Base-by-base conservation (phyloP, 345 rosid genomes). In the Alliaria petiolata region DNA sequence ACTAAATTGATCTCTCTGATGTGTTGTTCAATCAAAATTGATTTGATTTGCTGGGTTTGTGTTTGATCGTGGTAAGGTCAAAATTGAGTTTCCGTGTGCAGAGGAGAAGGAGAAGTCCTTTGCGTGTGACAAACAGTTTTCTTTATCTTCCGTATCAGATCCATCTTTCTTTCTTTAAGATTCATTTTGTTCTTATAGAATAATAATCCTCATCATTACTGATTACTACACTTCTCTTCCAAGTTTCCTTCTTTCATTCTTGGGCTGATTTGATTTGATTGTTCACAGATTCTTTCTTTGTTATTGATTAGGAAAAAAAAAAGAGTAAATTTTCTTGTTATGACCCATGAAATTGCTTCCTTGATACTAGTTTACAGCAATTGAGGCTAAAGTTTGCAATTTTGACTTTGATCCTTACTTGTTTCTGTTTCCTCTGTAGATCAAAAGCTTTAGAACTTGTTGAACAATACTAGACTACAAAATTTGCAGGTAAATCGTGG, bases 361-460 rank as follows among this genome's bases (percentile, higher is more conserved):
- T 59, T 57, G 38, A n/a, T 31, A 15, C 39, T 33, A n/a, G 19
- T 54, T 54, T 43, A 49, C 13, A 49, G 5, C 28, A 49, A 20
- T 22, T 42, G 57, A 22, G 36, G 15, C n/a, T 17, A 26, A 34
- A 30, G n/a, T 45, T 58, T 45, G 49, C 25, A 31, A 59, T 59
- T 47, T 35, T 72, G 56, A 22, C 7, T 65, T 13, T 50, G 67
- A 60, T 67, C 44, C 44, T 51, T 22, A 62, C 35, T 62, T 5
- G 42, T 36, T 61, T 67, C 1, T 73, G 58, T 57, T 66, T 74
- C 50, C 50, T 26, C 43, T 63, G 67, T 72, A 84, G 95, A 86
- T 80, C 79, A 83, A 47, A 74, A 67, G 72, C 67, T 72, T 67
- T 78, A 81, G 81, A 79, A 71, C 70, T 78, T 82, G 87, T 76